Percentiles rank a stretch among this genome's conserved stretches.
Evolutionary conservation across 2,329 filamentous ascomycete species (phyloP).

Genomic region (Xylaria sp.): DNA sequence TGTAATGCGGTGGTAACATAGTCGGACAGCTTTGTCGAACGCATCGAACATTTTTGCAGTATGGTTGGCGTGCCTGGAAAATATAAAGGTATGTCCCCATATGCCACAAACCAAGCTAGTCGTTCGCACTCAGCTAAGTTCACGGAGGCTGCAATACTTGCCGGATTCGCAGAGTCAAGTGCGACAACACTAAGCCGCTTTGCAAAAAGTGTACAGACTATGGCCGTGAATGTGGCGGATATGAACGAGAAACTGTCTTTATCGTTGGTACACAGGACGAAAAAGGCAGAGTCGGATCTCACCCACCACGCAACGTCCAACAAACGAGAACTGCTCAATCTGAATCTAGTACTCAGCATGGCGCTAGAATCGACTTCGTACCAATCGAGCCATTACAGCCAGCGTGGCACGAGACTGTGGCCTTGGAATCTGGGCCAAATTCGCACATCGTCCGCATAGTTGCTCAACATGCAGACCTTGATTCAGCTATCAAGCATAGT

Average conservation of each 20-base stretch:
- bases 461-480: conserved; percentile 58
- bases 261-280: conserved; percentile 69
- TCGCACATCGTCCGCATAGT: conserved; percentile 57
- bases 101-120: neutral
- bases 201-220: conserved; percentile 70
- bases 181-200: conserved; percentile 69
- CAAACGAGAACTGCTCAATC: conserved; percentile 52
- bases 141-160: conserved; percentile 67
- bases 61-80: conserved; percentile 74
- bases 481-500: conserved; percentile 48
- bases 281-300: conserved; percentile 67
- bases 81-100: conserved; percentile 60
- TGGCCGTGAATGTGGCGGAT: conserved; percentile 69
- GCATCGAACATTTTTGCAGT: conserved; percentile 38
- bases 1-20: conserved; percentile 21
- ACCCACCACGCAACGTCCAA: conserved; percentile 62
- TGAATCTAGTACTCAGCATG: conserved; percentile 36
- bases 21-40: conserved; percentile 8
- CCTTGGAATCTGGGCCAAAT: conserved; percentile 54
- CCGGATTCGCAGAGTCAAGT: conserved; percentile 57
- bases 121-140: conserved; percentile 25
- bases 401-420: conserved; percentile 62
- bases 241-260: conserved; percentile 71
- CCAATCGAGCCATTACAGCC: conserved; percentile 57
- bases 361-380: conserved; percentile 47